Evolutionary conservation across 768 basidiomycete genomes (phyloP).

Genomic region (Cystofilobasidium ferigula): DNA sequence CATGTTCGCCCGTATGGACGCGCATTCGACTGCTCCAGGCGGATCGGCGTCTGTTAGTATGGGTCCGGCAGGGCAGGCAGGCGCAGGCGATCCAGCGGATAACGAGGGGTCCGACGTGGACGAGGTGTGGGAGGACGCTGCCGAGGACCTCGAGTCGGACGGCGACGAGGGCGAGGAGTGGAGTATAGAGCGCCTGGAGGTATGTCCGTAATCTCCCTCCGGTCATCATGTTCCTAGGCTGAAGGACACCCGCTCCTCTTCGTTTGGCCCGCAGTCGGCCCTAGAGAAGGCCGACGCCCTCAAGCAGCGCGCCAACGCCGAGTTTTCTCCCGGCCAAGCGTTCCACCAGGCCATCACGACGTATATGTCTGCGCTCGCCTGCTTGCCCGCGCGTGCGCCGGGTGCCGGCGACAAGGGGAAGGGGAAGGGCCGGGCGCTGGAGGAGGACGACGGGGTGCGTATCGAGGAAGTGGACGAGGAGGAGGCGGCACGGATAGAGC

Average conservation of each 20-base stretch:
- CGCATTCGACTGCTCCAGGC: too few species aligned
- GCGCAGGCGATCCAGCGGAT: background rate
- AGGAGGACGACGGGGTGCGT: constrained; percentile 31
- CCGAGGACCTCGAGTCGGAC: constrained; percentile 12
- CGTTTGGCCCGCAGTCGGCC: constrained; percentile 37
- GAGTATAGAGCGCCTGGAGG: constrained; percentile 19
- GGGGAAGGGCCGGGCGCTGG: constrained; percentile 27
- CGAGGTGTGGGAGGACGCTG: background rate
- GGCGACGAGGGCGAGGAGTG: constrained; percentile 12
- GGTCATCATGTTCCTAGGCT: background rate
- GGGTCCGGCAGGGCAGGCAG: background rate
- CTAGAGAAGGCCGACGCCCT: constrained; percentile 50
- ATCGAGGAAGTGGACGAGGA: constrained; percentile 36
- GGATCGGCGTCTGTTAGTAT: background rate
- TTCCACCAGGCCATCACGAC: constrained; percentile 38
- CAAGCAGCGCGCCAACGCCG: constrained; percentile 63
- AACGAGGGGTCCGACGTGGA: background rate
- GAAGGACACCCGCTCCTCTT: background rate
- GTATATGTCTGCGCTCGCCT: constrained; percentile 54
- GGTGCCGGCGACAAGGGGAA: constrained; percentile 23
- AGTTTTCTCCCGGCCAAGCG: constrained; percentile 5
- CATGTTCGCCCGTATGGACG: too few species aligned
- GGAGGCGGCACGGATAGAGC: constrained; percentile 31
- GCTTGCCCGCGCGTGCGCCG: constrained; percentile 37
- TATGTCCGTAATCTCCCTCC: constrained; percentile 1